Evolutionary conservation across 805 yeast species (phyloP).

Genomic region (Cyberlindnera suaveolens): DNA sequence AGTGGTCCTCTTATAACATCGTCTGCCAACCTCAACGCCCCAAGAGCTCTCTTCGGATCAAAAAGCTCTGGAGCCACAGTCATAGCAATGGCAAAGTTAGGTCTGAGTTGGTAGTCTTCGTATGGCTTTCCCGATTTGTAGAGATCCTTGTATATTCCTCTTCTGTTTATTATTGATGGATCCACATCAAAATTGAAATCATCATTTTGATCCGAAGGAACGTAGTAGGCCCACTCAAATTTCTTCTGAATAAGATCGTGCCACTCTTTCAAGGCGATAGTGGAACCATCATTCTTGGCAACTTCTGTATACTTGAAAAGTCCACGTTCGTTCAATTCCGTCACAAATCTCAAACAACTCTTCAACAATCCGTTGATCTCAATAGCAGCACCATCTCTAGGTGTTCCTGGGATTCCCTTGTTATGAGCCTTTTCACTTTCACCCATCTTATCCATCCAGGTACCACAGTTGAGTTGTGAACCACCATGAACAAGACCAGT

Average conservation of each 20-base stretch:
- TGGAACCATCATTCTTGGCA: constrained; percentile 49
- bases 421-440: constrained; percentile 79
- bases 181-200: constrained; percentile 62
- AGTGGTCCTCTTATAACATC: constrained; percentile 73
- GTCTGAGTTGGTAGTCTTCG: constrained; percentile 90
- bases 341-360: constrained; percentile 76
- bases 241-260: constrained; percentile 57
- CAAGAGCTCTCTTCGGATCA: constrained; percentile 48
- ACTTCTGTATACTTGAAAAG: constrained; percentile 55
- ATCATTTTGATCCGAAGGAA: constrained; percentile 60
- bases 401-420: constrained; percentile 95
- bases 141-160: constrained; percentile 92
- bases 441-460: constrained; percentile 99
- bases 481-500: constrained; percentile 91
- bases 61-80: constrained; percentile 93
- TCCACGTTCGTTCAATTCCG: constrained; percentile 47
- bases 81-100: constrained; percentile 90
- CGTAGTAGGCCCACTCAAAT: constrained; percentile 74
- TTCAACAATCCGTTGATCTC: constrained; percentile 88
- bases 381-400: constrained; percentile 94
- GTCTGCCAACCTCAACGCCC: constrained; percentile 73
- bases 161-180: constrained; percentile 63
- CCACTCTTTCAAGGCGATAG: constrained; percentile 63
- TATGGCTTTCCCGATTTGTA: constrained; percentile 76
- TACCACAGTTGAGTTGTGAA: constrained; percentile 88